phyloP scores from a whole-genome alignment of 140 eudicot species.

The Senecio squalidus region DNA sequence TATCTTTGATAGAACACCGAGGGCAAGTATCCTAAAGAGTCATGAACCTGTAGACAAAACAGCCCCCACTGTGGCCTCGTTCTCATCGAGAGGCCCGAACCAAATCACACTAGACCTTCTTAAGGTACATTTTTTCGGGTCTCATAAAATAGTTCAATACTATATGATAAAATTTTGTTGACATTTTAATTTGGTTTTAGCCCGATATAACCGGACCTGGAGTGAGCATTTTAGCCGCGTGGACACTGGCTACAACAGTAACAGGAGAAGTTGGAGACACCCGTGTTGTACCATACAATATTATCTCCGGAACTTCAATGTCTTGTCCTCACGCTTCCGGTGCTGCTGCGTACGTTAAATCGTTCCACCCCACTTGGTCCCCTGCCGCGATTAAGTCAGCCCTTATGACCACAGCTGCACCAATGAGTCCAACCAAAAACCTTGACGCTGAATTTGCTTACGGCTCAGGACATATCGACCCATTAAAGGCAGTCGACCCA shows the following conservation, averaged over 20 bases:
- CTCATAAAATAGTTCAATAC: neutral
- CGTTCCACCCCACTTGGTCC: slow-evolving; percentile 67
- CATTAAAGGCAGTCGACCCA: slow-evolving; percentile 38
- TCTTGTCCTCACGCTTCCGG: slow-evolving; percentile 78
- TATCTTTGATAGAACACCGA: slow-evolving; percentile 45
- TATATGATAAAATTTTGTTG: neutral
- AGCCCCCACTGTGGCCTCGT: slow-evolving; percentile 68
- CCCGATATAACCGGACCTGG: slow-evolving; percentile 83
- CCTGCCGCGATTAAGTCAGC: slow-evolving; percentile 79
- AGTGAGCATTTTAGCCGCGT: slow-evolving; percentile 60
- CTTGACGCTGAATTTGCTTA: slow-evolving; percentile 58
- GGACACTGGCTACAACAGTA: slow-evolving; percentile 40
- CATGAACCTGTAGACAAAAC: slow-evolving; percentile 24
- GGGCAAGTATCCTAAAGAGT: slow-evolving; percentile 50
- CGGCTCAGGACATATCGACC: slow-evolving; percentile 61
- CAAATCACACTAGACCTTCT: slow-evolving; percentile 54
- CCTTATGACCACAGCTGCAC: slow-evolving; percentile 65
- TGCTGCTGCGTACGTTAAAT: slow-evolving; percentile 66
- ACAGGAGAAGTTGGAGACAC: slow-evolving; percentile 43
- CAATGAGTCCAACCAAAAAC: slow-evolving; percentile 32
- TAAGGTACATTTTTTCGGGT: slow-evolving; percentile 32
- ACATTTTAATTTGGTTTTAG: slow-evolving; percentile 20
- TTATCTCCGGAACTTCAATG: slow-evolving; percentile 79
- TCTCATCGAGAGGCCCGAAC: slow-evolving; percentile 79
- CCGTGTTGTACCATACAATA: slow-evolving; percentile 43